Evolutionary conservation across 495 filamentous ascomycete species (phyloP).

Genomic region (Recurvomyces mirabilis): DNA sequence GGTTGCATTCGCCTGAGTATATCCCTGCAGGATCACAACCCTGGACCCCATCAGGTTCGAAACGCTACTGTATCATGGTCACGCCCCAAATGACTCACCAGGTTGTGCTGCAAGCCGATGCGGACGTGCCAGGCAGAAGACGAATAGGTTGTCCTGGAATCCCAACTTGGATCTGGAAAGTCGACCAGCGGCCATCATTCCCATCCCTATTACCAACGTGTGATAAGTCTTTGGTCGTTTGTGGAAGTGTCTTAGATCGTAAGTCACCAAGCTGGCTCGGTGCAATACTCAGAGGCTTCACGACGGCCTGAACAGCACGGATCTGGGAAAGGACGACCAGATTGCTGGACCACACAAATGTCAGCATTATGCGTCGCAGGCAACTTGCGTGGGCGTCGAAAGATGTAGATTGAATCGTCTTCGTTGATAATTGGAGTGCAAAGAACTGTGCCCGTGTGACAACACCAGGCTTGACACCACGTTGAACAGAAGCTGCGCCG

Average conservation of each 20-base stretch:
- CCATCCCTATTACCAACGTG: conserved; percentile 26
- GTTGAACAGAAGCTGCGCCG: too few relatives aligned
- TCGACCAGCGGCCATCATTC: conserved; percentile 27
- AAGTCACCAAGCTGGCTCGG: conserved; percentile 5
- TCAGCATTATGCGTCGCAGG: too few relatives aligned
- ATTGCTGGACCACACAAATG: too few relatives aligned
- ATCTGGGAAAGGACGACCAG: too few relatives aligned
- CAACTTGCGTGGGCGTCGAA: too few relatives aligned
- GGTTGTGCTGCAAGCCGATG: too few relatives aligned
- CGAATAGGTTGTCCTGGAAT: conserved; percentile 29
- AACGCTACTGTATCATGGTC: background rate
- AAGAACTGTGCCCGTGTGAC: too few relatives aligned
- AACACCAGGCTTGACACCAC: too few relatives aligned
- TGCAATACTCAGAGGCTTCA: conserved; percentile 7
- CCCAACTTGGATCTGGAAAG: conserved; percentile 30
- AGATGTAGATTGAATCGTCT: too few relatives aligned
- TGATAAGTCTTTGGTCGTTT: background rate
- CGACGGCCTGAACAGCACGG: too few relatives aligned
- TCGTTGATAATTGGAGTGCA: too few relatives aligned
- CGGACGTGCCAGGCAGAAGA: conserved; percentile 23
- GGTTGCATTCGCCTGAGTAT: conserved; percentile 20
- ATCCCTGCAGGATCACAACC: conserved; percentile 32
- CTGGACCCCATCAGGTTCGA: conserved; percentile 23
- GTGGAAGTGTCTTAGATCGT: background rate
- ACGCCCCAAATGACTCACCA: conserved; percentile 13